These are phyloP conservation scores for Penicillium silybi DNA, from an alignment of 495 filamentous ascomycete species.

Conservation along the genomic window DNA sequence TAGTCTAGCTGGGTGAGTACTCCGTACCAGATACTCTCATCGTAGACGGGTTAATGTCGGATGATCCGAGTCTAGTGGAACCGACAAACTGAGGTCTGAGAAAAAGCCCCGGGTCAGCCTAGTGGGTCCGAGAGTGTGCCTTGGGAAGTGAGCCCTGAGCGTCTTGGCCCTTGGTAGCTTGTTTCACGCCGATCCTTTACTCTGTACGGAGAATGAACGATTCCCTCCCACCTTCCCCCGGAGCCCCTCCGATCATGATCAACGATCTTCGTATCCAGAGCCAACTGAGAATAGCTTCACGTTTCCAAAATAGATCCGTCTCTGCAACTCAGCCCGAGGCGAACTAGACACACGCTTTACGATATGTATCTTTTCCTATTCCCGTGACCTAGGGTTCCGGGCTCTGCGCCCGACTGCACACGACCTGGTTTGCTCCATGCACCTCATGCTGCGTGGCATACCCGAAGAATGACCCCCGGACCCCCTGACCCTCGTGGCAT, in stretches of 20 bases:
- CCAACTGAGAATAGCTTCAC: not conserved
- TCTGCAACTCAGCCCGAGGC: too few relatives aligned
- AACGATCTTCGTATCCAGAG: not conserved
- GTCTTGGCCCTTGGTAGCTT: slow-evolving; percentile 12
- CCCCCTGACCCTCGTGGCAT: not conserved
- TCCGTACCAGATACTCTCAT: not conserved
- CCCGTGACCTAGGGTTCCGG: too few relatives aligned
- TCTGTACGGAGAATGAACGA: slow-evolving; percentile 9
- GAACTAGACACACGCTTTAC: too few relatives aligned
- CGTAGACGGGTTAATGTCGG: not conserved
- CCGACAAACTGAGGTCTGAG: not conserved
- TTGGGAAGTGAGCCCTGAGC: not conserved
- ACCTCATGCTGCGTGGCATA: not conserved
- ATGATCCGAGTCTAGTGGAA: not conserved
- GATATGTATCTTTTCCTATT: not conserved
- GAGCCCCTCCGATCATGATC: not conserved
- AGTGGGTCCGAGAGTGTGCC: slow-evolving; percentile 16
- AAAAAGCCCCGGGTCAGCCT: slow-evolving; percentile 10
- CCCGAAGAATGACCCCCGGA: too few relatives aligned
- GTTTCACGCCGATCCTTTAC: slow-evolving; percentile 25
- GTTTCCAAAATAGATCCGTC: not conserved
- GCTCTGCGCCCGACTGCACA: not conserved
- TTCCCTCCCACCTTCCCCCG: not conserved
- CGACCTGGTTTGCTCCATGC: not conserved
- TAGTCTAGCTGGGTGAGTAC: too few relatives aligned